Percentiles rank a stretch among this genome's conserved stretches.
Evolutionary conservation across 1,139 yeast species (phyloP).

Genomic region (Saccharomyces hybrid): DNA sequence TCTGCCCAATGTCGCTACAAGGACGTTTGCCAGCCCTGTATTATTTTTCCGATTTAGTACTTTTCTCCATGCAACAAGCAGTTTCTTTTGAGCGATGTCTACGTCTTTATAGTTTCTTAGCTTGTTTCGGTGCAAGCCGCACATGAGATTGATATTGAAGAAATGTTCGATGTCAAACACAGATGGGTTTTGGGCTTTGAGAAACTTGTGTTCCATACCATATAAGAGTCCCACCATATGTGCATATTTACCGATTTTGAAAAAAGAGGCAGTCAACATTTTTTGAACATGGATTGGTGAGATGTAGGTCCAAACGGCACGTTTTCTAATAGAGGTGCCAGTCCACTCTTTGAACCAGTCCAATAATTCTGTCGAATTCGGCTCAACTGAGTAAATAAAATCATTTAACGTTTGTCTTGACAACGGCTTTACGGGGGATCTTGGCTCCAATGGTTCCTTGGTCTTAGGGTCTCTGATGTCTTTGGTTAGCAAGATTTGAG

Average conservation of each 20-base stretch:
- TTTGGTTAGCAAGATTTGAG: slow-evolving; percentile 46
- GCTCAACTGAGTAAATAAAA: slow-evolving; percentile 29
- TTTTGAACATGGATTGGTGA: slow-evolving; percentile 28
- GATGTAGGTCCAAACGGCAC: slow-evolving; percentile 25
- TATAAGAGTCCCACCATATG: slow-evolving; percentile 19
- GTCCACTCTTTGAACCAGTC: slow-evolving; percentile 30
- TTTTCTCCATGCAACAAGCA: slow-evolving; percentile 18
- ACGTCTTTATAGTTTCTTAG: slow-evolving; percentile 13
- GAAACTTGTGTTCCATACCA: slow-evolving; percentile 13
- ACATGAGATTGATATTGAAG: slow-evolving; percentile 23
- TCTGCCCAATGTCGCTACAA: slow-evolving; percentile 15
- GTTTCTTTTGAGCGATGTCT: slow-evolving; percentile 16
- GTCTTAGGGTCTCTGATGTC: slow-evolving; percentile 43
- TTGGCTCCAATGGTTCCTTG: slow-evolving; percentile 36
- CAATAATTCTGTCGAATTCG: slow-evolving; percentile 32
- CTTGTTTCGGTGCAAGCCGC: slow-evolving; percentile 24
- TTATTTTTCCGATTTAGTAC: slow-evolving; percentile 13
- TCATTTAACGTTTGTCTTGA: slow-evolving; percentile 31
- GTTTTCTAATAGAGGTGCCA: slow-evolving; percentile 21
- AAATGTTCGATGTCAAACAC: slow-evolving; percentile 25
- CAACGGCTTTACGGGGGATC: slow-evolving; percentile 33
- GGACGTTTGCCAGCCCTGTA: slow-evolving; percentile 21
- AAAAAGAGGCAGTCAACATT: slow-evolving; percentile 28
- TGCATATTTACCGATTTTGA: slow-evolving; percentile 20
- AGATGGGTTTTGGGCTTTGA: slow-evolving; percentile 14